Evolutionary conservation across 495 filamentous ascomycete genomes (phyloP).

Genomic region (Penicillium parvum): DNA sequence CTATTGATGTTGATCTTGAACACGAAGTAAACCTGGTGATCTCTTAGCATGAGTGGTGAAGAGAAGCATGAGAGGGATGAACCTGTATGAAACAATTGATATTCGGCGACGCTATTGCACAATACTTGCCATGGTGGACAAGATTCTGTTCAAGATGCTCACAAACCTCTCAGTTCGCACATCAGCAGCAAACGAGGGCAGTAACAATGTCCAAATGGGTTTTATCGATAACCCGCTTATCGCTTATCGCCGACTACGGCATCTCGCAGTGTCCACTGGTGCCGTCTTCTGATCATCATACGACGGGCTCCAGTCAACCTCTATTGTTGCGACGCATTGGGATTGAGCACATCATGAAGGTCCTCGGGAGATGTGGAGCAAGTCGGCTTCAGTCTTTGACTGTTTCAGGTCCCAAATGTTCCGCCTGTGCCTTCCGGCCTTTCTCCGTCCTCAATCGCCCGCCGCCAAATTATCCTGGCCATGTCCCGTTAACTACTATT

Average conservation of each 20-base stretch:
- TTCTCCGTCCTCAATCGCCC: slow-evolving; percentile 83
- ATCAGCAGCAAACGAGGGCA: slow-evolving; percentile 6
- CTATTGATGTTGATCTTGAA: too few species aligned
- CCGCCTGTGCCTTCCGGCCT: slow-evolving; percentile 22
- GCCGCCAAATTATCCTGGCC: slow-evolving; percentile 69
- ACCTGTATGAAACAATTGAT: too few species aligned
- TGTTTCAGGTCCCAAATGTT: slow-evolving; percentile 1
- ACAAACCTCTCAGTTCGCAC: too few species aligned
- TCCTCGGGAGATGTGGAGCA: slow-evolving; percentile 25
- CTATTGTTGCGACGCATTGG: neutral
- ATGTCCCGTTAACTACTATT: slow-evolving; percentile 77
- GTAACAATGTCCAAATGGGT: neutral
- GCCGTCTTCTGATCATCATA: slow-evolving; percentile 27
- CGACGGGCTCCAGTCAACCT: too few species aligned
- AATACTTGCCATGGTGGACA: neutral
- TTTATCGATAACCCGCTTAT: slow-evolving; percentile 21
- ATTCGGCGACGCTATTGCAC: too few species aligned
- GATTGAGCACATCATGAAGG: slow-evolving; percentile 28
- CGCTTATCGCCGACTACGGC: slow-evolving; percentile 29
- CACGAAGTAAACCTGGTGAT: neutral
- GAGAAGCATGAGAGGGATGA: too few species aligned
- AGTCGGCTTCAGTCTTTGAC: slow-evolving; percentile 17
- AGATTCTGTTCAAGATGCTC: too few species aligned
- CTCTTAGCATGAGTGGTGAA: too few species aligned
- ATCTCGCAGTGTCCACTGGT: slow-evolving; percentile 10